Evolutionary conservation across 495 filamentous ascomycete genomes (phyloP), one percentile per base, ranked within the genome.

Genomic region (Neurospora sp.): DNA sequence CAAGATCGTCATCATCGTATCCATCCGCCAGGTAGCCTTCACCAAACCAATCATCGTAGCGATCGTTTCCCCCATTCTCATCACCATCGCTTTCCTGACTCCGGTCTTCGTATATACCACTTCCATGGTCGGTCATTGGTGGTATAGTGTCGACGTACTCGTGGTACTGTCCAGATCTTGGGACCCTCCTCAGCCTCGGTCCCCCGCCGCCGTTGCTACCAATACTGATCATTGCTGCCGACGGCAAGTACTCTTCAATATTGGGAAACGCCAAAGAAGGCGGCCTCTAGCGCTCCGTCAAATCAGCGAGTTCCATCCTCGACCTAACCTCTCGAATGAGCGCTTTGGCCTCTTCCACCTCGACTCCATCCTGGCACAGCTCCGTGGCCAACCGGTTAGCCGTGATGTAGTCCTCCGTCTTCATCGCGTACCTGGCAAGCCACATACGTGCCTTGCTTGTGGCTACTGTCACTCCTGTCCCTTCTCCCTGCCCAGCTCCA

Each of bases 331-430:
- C 96, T 73, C 94, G 87, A 74, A 98, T 92, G 73, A 99, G 84
- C 3, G 94, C 94, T 84, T 98, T 98, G 16, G 96, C 96, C 81
- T 99, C 96, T 81, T 99, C 96, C 18, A 99, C 94, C 82, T 99
- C 96, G 37, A 94, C 90, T 1, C 96, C 96, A 83, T 99, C 96
- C 80, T 98, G 93, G 80, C 94, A 98, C 42, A 98, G 84, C 79
- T 98, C 95, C 70, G 88, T 92, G 3, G 94, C 94, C 18, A 97
- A 82, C 74, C 93, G 90, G 81, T 92, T 91, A 18, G 93, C 93
- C 68, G 91, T 87, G 6, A 83, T 84, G 71, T 92, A 91, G 76
- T 94, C 92, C 38, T 91, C 92, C 31, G 86, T 85, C 27, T 86
- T 83, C 83, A 96, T 92, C 22, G 93, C 90, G 83, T 89, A 92